Base-by-base conservation (phyloP, 2,329 filamentous ascomycete genomes). In the Colletotrichum somersetense region DNA sequence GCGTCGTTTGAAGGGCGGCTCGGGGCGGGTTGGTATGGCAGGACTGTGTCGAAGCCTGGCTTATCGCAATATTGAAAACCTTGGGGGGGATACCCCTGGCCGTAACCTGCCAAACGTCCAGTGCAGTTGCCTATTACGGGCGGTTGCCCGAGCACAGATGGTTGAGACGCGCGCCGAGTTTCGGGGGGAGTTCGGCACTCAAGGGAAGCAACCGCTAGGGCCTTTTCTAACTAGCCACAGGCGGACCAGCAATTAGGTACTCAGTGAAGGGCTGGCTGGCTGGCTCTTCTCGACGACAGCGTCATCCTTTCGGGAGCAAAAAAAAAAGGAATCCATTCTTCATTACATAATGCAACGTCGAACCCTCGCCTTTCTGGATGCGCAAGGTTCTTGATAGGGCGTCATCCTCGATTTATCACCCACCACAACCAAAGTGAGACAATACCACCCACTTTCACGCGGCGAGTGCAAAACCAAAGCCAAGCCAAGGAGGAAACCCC, bases 41-140 rank as follows among this genome's bases (percentile, higher is more conserved):
- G 18, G 53, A 35, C 50, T n/a, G 35, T 59, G 63, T 42, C 48
- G 57, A 66, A 44, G 30, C 3, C 26, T 40, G n/a, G 26, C 68
- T 71, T 71, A 71, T 71, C 64, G 57, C 56, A 48, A 23, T 38
- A 33, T 50, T 20, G 50, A 23, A 12, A 57, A 35, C 11, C 55
- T 20, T 46, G 48, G 16, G 23, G n/a, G 20, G 14, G 12, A 52
- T n/a, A 46, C 58, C 38, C 46, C 23, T 16, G 35, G 46, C 18
- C 20, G 35, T 5, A 14, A 35, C 40, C 46, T 52, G 46, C 44
- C 11, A 57, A 26, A 30, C 56, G 35, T 52, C 16, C 58, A 42
- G 57, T 23, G 33, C 52, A 38, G 55, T 71, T 62, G 46, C 68
- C 68, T 46, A n/a, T 62, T 68, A 52, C 57, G 44, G 68, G 42